Base-by-base conservation (phyloP, 129 eudicot genomes). In the Artemisia tridentata region DNA sequence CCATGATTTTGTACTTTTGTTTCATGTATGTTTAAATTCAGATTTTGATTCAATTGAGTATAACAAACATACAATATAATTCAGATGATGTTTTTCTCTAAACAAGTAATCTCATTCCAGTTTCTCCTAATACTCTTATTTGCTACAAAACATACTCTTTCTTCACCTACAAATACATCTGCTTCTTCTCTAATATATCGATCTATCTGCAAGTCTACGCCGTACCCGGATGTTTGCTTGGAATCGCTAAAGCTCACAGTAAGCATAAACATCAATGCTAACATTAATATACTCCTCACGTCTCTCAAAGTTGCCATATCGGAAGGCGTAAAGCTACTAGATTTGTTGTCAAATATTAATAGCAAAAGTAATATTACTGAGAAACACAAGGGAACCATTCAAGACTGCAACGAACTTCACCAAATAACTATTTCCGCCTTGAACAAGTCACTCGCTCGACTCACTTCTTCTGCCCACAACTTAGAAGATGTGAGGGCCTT, bases 391-490 rank as follows among this genome's bases (percentile, higher is more conserved):
- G 98, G 99, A 17, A 72, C 91, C 9, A 20, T 93, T 63, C 89
- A 85, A 75, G 99, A 93, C 17, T 93, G 99, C 79, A 73, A 72
- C 13, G 85, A 93, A 20, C 92, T 93, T 29, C 99, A 93, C 66
- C 86, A 87, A 27, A 87, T 85, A 64, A 85, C 97, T 17, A 27
- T 82, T 12, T 46, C 82, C 19, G 71, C 89, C 11, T 69, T 93
- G 4, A 17, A 82, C 29, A 90, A 74, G 67, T 73, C 98, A n/a
- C 45, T 81, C 20, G 52, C 86, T 21, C 38, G 73, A 13, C 20
- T 84, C 43, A 13, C 64, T 16, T 18, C 70, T 8, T 11, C 76
- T 38, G 21, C 76, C 2, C 21, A 73, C 14, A 19, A 55, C 41
- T 57, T 87, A 60, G 76, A 69, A 5, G 96, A 84, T 53, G 92